Conservation (phyloP, 2,329 filamentous ascomycete species). For the Fusarium sp. region DNA sequence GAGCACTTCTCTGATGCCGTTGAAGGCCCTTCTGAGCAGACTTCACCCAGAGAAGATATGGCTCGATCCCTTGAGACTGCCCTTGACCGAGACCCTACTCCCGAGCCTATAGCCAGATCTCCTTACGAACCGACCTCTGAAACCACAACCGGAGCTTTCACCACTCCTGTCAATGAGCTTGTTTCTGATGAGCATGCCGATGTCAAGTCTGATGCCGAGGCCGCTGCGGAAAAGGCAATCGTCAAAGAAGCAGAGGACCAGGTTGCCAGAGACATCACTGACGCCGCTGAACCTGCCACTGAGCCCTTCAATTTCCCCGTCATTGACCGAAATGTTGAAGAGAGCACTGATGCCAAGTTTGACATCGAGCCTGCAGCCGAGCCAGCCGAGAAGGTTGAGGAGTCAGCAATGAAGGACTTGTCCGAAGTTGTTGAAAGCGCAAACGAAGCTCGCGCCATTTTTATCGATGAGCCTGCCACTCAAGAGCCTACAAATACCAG, state of each 20-base stretch:
- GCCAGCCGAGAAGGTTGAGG: not conserved
- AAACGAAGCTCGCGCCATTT: not conserved
- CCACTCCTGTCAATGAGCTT: slow-evolving; percentile 9
- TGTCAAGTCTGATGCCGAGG: not conserved
- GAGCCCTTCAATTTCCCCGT: not conserved
- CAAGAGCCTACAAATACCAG: not conserved
- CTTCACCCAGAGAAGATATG: slow-evolving; percentile 18
- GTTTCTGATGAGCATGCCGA: not conserved
- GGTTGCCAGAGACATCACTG: not conserved
- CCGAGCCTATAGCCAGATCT: slow-evolving; percentile 1
- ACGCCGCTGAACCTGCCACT: not conserved
- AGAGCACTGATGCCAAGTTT: not conserved
- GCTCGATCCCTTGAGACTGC: not conserved
- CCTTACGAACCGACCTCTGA: slow-evolving; percentile 5
- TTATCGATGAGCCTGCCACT: not conserved
- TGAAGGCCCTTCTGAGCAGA: slow-evolving; percentile 44
- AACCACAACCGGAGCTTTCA: not conserved
- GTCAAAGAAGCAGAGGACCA: not conserved
- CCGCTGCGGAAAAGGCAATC: not conserved
- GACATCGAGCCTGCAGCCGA: not conserved
- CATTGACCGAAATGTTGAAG: not conserved
- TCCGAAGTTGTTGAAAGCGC: too few species aligned
- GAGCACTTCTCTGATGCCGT: slow-evolving; percentile 54
- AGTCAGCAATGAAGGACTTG: not conserved
- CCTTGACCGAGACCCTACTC: not conserved